Base-by-base conservation (phyloP, 1,284 basidiomycete genomes). In the Cutaneotrichosporon cyanovorans region DNA sequence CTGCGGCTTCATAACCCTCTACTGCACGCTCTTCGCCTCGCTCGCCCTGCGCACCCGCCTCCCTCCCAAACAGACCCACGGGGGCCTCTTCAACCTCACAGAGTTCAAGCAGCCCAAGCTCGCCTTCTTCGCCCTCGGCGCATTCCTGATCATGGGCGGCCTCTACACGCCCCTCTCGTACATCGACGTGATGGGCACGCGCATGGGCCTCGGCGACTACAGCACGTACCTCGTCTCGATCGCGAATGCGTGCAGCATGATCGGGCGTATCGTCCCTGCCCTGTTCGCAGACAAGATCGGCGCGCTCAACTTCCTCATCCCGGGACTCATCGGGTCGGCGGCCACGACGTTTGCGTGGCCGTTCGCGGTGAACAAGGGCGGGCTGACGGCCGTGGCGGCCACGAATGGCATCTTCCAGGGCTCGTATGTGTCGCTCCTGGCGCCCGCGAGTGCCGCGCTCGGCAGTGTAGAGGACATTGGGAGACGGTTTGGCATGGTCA, bases 281-380 rank as follows among this genome's bases (percentile, higher is more conserved):
- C 14, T 53, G 12, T 10, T 57, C 31, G 57, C 55, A 8, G 57
- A 59, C 50, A 37, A 40, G 20, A 28, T 45, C 9, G 57, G 57
- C 20, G 36, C 45, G 15, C 21, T 59, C 34, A 59, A 59, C 42
- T 18, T 59, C 10, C 48, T 59, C 36, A 50, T 52, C 28, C 56
- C 53, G 3, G 53, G 49, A 12, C 22, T 55, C 23, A 5, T 55
- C 8, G 50, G 49, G 12, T 46, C 42, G n/a, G 42, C 47, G 12
- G 38, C 21, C 10, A 51, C 53, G 53, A 60, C 57, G 20, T 60
- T 57, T 21, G 55, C 46, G 18, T 62, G 60, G 60, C 58, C 60
- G 5, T 51, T 38, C 35, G 55, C 50, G 35, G 45, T 31, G 5
- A 45, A 42, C 30, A 57, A 53, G 25, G 50, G 25, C 2, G 25